A percentile compares a stretch with the other conserved stretches of the same genome.
Evolutionary conservation across 2,329 filamentous ascomycete genomes (phyloP).

Genomic region (Alternaria solani): DNA sequence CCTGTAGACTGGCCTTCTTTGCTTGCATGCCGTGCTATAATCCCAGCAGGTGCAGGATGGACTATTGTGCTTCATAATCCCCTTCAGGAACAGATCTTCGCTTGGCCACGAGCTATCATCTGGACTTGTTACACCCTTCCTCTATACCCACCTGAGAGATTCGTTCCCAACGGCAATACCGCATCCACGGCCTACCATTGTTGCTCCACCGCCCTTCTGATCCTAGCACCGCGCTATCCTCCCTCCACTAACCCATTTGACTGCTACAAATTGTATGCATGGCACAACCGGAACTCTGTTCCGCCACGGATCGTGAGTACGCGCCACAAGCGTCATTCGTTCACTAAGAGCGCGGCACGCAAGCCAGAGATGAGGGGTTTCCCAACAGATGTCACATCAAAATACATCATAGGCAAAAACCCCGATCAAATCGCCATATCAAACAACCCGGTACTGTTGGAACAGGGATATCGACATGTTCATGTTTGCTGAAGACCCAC

Average conservation of each 20-base stretch:
- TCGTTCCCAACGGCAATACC: neutral
- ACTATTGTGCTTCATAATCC: neutral
- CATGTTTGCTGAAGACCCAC: conserved; percentile 2
- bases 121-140: neutral
- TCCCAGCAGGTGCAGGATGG: neutral
- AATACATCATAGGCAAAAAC: neutral
- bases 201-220: neutral
- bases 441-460: neutral
- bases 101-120: neutral
- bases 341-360: neutral
- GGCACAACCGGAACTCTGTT: neutral
- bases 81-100: conserved; percentile 1
- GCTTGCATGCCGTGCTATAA: neutral
- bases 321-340: neutral
- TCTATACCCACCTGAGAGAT: neutral
- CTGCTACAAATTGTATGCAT: neutral
- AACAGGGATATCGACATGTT: neutral
- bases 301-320: neutral
- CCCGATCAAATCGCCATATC: neutral
- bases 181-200: neutral
- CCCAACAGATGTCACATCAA: neutral
- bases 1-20: neutral
- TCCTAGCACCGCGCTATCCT: neutral
- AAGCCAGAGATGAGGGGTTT: neutral
- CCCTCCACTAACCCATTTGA: neutral